Conservation (phyloP, 2,329 filamentous ascomycete species). For the Chaetomium strumarium region DNA sequence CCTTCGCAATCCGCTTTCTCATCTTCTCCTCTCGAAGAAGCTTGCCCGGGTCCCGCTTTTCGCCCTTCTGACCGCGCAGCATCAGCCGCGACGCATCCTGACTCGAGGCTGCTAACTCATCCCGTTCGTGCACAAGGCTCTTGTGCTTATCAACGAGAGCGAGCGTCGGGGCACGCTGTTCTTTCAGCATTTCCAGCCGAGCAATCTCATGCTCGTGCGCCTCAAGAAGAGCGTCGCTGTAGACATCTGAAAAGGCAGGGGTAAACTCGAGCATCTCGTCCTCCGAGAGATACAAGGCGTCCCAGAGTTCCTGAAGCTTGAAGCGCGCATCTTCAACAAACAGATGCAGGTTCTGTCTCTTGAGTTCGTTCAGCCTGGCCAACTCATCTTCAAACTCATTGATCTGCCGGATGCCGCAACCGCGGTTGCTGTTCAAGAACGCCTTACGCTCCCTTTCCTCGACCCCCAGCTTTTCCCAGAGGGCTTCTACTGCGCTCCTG, state of each 20-base stretch:
- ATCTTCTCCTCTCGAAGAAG: constrained; percentile 95
- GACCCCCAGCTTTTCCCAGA: constrained; percentile 85
- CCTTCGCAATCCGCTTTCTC: constrained; percentile 94
- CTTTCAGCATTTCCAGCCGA: constrained; percentile 72
- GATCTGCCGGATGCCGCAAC: constrained; percentile 84
- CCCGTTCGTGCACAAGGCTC: constrained; percentile 74
- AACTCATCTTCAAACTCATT: constrained; percentile 96
- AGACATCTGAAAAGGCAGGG: constrained; percentile 93
- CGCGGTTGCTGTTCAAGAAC: constrained; percentile 82
- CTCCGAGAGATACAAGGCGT: constrained; percentile 86
- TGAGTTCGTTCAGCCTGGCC: constrained; percentile 78
- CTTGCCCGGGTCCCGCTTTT: constrained; percentile 90
- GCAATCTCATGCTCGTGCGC: constrained; percentile 89
- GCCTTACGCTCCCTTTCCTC: constrained; percentile 76
- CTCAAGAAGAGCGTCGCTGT: constrained; percentile 89
- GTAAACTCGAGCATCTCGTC: constrained; percentile 99
- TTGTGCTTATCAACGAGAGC: constrained; percentile 78
- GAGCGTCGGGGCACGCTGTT: constrained; percentile 81
- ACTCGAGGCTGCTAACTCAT: constrained; percentile 82
- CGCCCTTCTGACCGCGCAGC: constrained; percentile 85
- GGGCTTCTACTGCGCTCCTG: constrained; percentile 66
- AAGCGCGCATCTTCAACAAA: constrained; percentile 93
- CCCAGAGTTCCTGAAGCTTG: constrained; percentile 92
- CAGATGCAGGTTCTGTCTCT: constrained; percentile 87
- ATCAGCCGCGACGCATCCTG: constrained; percentile 93